Evolutionary conservation across 495 filamentous ascomycete genomes (phyloP), one percentile per base, ranked within the genome.

Genomic region (Podospora tetraspora): DNA sequence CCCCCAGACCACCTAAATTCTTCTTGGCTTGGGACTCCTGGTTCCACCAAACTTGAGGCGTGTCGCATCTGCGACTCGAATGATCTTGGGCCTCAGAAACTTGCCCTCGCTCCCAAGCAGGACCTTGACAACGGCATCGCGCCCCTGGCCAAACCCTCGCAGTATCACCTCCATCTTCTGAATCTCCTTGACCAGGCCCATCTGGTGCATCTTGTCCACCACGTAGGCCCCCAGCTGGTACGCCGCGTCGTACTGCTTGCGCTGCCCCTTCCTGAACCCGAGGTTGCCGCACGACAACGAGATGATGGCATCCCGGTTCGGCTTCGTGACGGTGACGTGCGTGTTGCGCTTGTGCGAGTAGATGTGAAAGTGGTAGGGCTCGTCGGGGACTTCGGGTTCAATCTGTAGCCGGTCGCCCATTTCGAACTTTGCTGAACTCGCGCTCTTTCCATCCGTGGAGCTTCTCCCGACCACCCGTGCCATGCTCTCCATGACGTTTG

Each of bases 11-110:
- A 25, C 34, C 34, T 71, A 76, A 81, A 97, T 80, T 82, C 95
- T 88, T 76, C 93, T 93, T 56, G 87, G 86, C 73, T 87, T 91
- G 75, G 82, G 83, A 82, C 91, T 92, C 78, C 94, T 91, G 68
- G 92, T 93, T 74, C 95, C 96, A 80, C 96, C 95, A 82, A 97
- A 96, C 81, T 98, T 99, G 75, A 98, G 76, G 74, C 91, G 89
- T 60, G 93, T 97, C 37, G 85, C 79, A 83, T 99, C 95, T 24
- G 89, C 85, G 52, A 98, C 91, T 72, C 87, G 87, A 62, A 83
- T 80, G 68, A 98, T 87, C 80, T 88, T 86, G 19, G 81, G 79
- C 69, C 92, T 87, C 60, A 99, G 71, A 70, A 80, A 73, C 75
- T 85, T 88, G 62, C 95, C 95, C 77, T 98, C 94, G 57, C 81